Conservation (phyloP, 495 filamentous ascomycete genomes). For the Neurospora sp. region DNA sequence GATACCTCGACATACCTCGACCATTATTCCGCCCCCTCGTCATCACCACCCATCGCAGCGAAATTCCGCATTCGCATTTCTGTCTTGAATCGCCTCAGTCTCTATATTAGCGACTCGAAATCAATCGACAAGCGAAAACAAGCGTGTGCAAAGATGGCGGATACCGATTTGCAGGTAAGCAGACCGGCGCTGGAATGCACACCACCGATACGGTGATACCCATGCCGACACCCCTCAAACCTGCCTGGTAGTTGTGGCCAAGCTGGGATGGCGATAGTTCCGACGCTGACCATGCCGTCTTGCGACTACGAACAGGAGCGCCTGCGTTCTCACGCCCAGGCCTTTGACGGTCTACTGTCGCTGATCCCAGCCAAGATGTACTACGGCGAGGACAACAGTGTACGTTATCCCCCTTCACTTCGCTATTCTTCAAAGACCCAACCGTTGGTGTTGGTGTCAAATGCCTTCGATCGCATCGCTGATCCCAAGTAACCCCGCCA, state of each 20-base stretch:
- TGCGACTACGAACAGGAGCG: conserved; percentile 52
- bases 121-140: not conserved
- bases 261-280: not conserved
- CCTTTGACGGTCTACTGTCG: conserved; percentile 85
- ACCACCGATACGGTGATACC: not conserved
- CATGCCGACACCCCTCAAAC: not conserved
- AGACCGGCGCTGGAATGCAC: not conserved
- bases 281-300: conserved; percentile 1
- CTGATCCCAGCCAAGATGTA: conserved; percentile 90
- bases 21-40: not conserved
- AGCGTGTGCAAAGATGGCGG: conserved; percentile 14
- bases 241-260: not conserved
- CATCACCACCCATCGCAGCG: not conserved
- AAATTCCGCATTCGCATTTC: not conserved
- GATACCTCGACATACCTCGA: conserved; percentile 6
- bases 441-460: conserved; percentile 7
- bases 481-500: conserved; percentile 7
- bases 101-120: not conserved
- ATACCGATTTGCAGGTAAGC: conserved; percentile 21
- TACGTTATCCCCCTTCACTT: conserved; percentile 40
- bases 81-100: not conserved
- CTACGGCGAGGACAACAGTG: conserved; percentile 75
- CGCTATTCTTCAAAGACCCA: not conserved
- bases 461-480: conserved; percentile 7
- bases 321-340: conserved; percentile 70